phyloP scores from a whole-genome alignment of 202 grass and related monocot species.

The Digitaria exilis region DNA sequence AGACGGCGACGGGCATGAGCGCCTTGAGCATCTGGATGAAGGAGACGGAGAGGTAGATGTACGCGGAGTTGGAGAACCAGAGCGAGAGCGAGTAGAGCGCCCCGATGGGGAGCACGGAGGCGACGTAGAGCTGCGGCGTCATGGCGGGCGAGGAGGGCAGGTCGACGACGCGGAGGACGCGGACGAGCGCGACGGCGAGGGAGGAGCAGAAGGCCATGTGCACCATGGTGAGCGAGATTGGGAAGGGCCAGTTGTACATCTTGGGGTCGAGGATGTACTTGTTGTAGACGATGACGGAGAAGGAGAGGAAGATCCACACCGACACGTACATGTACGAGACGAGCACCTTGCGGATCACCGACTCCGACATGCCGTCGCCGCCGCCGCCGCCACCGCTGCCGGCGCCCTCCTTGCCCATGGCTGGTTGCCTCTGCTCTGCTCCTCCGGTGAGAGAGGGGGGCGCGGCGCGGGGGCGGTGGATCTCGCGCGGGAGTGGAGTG shows the following conservation, averaged over 20 bases:
- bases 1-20: constrained; percentile 90
- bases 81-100: constrained; percentile 89
- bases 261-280: constrained; percentile 94
- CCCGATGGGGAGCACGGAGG: constrained; percentile 81
- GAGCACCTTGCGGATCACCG: constrained; percentile 77
- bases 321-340: constrained; percentile 86
- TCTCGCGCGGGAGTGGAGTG: neutral
- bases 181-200: constrained; percentile 76
- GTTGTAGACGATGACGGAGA: constrained; percentile 95
- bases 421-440: neutral
- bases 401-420: constrained; percentile 52
- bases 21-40: constrained; percentile 99
- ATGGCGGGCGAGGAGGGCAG: constrained; percentile 67
- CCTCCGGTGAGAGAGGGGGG: neutral
- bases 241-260: constrained; percentile 98
- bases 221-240: constrained; percentile 88
- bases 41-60: constrained; percentile 98
- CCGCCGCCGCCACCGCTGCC: constrained; percentile 39
- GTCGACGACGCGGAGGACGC: constrained; percentile 70
- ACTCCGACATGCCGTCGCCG: constrained; percentile 54
- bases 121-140: constrained; percentile 67
- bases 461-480: constrained; percentile 1
- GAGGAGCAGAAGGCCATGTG: constrained; percentile 93
- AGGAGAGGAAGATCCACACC: constrained; percentile 98
- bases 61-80: constrained; percentile 29